Evolutionary conservation across 257 asterid genomes (phyloP).

Genomic region (Anisodus acutangulus): DNA sequence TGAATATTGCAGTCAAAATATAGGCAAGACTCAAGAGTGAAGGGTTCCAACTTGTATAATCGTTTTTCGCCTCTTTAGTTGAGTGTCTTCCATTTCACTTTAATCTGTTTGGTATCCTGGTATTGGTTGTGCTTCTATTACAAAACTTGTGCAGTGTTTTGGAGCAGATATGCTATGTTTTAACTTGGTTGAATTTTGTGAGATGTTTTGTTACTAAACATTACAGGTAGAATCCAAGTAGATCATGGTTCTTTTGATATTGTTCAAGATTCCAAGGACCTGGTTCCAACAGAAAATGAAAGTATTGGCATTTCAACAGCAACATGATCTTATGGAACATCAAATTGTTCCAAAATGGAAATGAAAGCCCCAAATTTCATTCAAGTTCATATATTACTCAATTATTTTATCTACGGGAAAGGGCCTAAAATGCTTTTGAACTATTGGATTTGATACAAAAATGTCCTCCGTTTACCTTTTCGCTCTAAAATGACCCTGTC

Average conservation of each 20-base stretch:
- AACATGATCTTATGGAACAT: neutral
- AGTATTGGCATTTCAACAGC: slow-evolving; percentile 18
- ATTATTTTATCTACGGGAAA: no score
- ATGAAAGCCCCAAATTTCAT: slow-evolving; percentile 27
- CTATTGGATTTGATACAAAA: no score
- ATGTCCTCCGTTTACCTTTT: no score
- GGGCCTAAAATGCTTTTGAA: no score
- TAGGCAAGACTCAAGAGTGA: slow-evolving; percentile 40
- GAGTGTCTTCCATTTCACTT: neutral
- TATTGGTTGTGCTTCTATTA: neutral
- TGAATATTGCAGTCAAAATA: slow-evolving; percentile 42
- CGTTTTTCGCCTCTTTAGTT: slow-evolving; percentile 30
- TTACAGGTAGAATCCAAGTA: neutral
- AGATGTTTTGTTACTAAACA: neutral
- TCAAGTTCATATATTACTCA: no score
- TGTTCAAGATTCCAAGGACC: neutral
- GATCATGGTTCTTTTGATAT: neutral
- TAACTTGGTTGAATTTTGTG: neutral
- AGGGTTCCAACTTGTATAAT: slow-evolving; percentile 35
- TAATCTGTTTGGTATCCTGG: neutral
- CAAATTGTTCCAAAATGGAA: neutral
- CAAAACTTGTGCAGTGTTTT: neutral
- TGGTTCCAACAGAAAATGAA: neutral
- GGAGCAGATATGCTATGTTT: neutral
- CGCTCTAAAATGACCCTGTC: no score